Evolutionary conservation across 306 rosid genomes (phyloP).

Genomic region (Astragalus membranaceus): DNA sequence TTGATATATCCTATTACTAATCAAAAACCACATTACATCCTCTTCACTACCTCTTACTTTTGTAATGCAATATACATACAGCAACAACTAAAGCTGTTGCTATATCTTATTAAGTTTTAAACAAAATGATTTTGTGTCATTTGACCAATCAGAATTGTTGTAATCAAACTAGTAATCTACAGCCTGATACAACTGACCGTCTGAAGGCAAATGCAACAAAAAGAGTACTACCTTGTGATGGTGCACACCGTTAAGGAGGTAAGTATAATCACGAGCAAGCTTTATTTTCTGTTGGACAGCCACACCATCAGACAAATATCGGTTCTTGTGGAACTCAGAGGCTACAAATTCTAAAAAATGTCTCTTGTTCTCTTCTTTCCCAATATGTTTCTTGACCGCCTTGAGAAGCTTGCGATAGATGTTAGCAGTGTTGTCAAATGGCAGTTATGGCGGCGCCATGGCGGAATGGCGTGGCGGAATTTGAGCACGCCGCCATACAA

Average conservation of each 20-base stretch:
- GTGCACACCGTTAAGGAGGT: constrained; percentile 71
- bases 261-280: constrained; percentile 70
- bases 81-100: background rate
- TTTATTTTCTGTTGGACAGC: constrained; percentile 59
- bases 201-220: background rate
- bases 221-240: constrained; percentile 58
- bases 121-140: background rate
- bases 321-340: constrained; percentile 53
- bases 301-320: constrained; percentile 30
- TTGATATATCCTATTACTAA: background rate
- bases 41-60: background rate
- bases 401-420: constrained; percentile 73
- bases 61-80: background rate
- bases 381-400: constrained; percentile 65
- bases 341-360: constrained; percentile 58
- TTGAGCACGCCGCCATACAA: too few species aligned
- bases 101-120: background rate
- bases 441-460: too few species aligned
- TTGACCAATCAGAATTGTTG: background rate
- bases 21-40: background rate
- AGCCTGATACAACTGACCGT: background rate
- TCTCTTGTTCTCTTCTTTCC: constrained; percentile 51
- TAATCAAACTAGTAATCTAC: background rate
- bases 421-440: too few species aligned
- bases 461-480: too few species aligned